These are phyloP conservation scores for Abrus precatorius DNA, from an alignment of 306 rosid genomes.

Conservation along the genomic window DNA sequence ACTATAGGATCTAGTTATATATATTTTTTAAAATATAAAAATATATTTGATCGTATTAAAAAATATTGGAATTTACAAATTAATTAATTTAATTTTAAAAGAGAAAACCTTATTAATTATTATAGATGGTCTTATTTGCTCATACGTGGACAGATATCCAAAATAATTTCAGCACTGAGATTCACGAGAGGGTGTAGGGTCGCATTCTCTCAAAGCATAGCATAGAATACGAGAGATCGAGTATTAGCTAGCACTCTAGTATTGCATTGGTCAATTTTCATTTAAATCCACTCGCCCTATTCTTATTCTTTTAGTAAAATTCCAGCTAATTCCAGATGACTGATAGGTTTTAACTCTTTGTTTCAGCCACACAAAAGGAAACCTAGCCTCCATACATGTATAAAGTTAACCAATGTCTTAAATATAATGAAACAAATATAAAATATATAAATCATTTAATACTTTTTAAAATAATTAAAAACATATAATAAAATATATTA, in stretches of 20 bases:
- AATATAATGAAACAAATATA: background rate
- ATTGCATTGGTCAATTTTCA: slow-evolving; percentile 35
- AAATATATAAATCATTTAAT: background rate
- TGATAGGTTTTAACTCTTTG: background rate
- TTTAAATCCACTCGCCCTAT: slow-evolving; percentile 38
- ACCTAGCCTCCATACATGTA: background rate
- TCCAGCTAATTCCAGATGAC: slow-evolving; percentile 43
- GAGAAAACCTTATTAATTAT: too few species aligned
- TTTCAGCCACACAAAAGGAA: slow-evolving; percentile 43
- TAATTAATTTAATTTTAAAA: too few species aligned
- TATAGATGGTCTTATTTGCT: too few species aligned
- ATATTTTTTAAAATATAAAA: too few species aligned
- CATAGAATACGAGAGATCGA: background rate
- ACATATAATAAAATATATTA: background rate
- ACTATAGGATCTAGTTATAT: background rate
- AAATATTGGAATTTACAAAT: too few species aligned
- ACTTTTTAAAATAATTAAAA: background rate
- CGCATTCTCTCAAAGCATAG: slow-evolving; percentile 21
- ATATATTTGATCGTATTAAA: too few species aligned
- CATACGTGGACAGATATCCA: slow-evolving; percentile 19
- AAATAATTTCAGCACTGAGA: background rate
- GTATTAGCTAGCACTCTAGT: background rate
- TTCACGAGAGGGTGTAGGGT: slow-evolving; percentile 29
- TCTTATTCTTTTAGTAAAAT: background rate
- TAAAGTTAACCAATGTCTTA: too few species aligned